Conservation (phyloP, 495 filamentous ascomycete genomes). For the Aspergillus ostianus region DNA sequence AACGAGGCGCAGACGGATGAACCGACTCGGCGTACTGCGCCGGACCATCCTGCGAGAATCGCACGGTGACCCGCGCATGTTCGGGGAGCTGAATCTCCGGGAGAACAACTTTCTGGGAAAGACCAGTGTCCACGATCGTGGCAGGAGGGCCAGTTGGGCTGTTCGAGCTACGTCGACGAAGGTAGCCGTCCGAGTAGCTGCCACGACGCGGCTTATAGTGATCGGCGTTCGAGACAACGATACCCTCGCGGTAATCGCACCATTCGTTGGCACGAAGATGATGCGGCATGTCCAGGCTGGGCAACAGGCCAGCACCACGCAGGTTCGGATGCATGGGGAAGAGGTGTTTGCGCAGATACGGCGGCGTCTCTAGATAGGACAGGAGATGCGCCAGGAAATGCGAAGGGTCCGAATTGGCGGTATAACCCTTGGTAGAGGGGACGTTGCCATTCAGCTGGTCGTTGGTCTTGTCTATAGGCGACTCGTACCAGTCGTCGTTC, state of each 20-base stretch:
- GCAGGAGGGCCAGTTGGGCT: constrained; percentile 13
- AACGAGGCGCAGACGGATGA: constrained; percentile 57
- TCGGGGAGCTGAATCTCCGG: constrained; percentile 47
- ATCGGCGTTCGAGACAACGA: constrained; percentile 43
- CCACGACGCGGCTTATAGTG: constrained; percentile 8
- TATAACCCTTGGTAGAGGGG: constrained; percentile 50
- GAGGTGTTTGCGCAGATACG: constrained; percentile 64
- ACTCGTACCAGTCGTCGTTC: constrained; percentile 17
- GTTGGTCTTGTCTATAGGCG: constrained; percentile 26
- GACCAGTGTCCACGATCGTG: constrained; percentile 30
- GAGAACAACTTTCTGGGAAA: constrained; percentile 47
- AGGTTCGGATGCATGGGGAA: constrained; percentile 74
- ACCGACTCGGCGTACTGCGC: constrained; percentile 48
- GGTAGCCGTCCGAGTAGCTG: constrained; percentile 1
- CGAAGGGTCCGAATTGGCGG: constrained; percentile 61
- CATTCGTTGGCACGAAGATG: constrained; percentile 65
- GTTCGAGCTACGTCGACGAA: constrained; percentile 3
- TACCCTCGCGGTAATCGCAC: constrained; percentile 70
- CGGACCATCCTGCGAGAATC: constrained; percentile 37
- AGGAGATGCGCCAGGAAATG: constrained; percentile 72
- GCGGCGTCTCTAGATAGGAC: constrained; percentile 72
- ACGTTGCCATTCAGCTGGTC: constrained; percentile 25
- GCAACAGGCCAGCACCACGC: constrained; percentile 58
- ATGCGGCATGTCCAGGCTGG: constrained; percentile 73
- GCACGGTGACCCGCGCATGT: constrained; percentile 64